Percentiles rank a stretch among this genome's conserved stretches.
These are phyloP conservation scores for Talaromyces wortmannii DNA, from an alignment of 495 filamentous ascomycete species.

Conservation along the genomic window DNA sequence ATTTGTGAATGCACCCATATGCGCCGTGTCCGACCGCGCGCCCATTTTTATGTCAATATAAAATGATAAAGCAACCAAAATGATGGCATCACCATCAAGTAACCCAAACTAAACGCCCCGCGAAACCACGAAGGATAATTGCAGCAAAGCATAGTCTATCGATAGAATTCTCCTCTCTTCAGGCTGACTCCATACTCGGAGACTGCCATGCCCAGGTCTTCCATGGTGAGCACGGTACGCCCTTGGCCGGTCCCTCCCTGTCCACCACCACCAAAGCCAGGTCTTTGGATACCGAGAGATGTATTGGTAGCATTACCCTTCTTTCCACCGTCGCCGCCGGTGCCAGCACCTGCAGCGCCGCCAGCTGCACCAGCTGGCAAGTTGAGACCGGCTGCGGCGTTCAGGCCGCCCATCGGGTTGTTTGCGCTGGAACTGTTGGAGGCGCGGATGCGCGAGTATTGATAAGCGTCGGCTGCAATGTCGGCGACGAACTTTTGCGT, in stretches of 20 bases:
- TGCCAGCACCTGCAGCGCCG: slow-evolving; percentile 59
- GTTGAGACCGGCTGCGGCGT: slow-evolving; percentile 66
- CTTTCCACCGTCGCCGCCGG: slow-evolving; percentile 61
- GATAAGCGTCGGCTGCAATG: slow-evolving; percentile 94
- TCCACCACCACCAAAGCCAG: slow-evolving; percentile 89
- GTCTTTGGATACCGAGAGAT: slow-evolving; percentile 78
- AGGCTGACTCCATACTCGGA: slow-evolving; percentile 96
- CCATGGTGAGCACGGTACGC: slow-evolving; percentile 94
- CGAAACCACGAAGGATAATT: not conserved
- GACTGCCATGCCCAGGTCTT: slow-evolving; percentile 96
- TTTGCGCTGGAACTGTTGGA: slow-evolving; percentile 78
- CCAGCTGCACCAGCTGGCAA: slow-evolving; percentile 44
- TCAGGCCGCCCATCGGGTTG: slow-evolving; percentile 82
- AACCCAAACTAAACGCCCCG: not conserved
- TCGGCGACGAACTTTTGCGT: slow-evolving; percentile 98
- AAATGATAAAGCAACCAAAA: slow-evolving; percentile 4
- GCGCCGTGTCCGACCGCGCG: not conserved
- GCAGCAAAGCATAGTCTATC: slow-evolving; percentile 39
- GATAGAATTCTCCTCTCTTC: slow-evolving; percentile 95
- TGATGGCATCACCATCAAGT: slow-evolving; percentile 2
- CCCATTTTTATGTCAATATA: not conserved
- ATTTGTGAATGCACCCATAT: slow-evolving; percentile 14
- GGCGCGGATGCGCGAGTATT: slow-evolving; percentile 89
- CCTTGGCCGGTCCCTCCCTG: slow-evolving; percentile 80
- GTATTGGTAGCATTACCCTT: slow-evolving; percentile 50